Evolutionary conservation across 2,329 filamentous ascomycete species (phyloP).

Genomic region (Fusarium duplospermum): DNA sequence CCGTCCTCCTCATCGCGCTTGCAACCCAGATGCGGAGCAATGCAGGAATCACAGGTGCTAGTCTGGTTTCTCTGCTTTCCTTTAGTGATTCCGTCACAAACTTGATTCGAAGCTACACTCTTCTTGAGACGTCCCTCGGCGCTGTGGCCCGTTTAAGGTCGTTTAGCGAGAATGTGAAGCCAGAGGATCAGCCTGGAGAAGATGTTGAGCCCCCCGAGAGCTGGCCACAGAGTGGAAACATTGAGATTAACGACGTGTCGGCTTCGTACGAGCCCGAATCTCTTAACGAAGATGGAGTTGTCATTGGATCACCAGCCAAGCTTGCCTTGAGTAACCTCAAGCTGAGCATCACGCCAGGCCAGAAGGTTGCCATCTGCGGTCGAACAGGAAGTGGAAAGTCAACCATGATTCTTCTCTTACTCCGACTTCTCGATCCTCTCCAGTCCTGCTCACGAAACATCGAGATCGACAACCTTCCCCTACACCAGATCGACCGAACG

Average conservation of each 20-base stretch:
- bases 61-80: conserved; percentile 52
- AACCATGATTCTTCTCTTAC: conserved; percentile 53
- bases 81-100: conserved; percentile 43
- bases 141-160: conserved; percentile 39
- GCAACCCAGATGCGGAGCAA: conserved; percentile 56
- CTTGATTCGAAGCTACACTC: conserved; percentile 37
- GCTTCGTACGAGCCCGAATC: conserved; percentile 47
- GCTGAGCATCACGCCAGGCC: conserved; percentile 45
- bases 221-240: conserved; percentile 49
- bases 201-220: conserved; percentile 28
- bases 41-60: conserved; percentile 54
- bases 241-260: conserved; percentile 48
- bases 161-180: conserved; percentile 40
- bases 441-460: conserved; percentile 45
- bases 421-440: conserved; percentile 56
- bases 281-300: not conserved
- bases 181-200: conserved; percentile 38
- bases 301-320: not conserved
- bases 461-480: conserved; percentile 56
- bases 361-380: conserved; percentile 53
- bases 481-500: conserved; percentile 53
- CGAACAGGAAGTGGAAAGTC: conserved; percentile 59
- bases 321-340: conserved; percentile 44
- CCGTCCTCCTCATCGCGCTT: conserved; percentile 59
- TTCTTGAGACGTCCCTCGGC: conserved; percentile 38